Base-by-base conservation (phyloP, 1,284 basidiomycete species). In the Cronartium quercuum region DNA sequence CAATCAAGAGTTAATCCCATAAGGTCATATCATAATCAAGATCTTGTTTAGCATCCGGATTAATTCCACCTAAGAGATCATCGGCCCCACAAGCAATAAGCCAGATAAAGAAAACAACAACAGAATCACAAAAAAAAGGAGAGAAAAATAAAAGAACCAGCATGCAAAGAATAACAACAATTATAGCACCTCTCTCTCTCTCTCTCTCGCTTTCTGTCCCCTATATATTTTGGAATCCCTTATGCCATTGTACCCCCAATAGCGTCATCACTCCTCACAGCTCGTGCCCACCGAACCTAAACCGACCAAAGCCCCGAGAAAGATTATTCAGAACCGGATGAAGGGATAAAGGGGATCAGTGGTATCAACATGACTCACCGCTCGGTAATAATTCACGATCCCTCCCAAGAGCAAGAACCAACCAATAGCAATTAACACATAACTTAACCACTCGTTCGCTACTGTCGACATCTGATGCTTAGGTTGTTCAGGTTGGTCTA, bases 341-440 rank as follows among this genome's bases (percentile, higher is more conserved):
- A 34, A 34, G 21, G 34, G 61, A 6, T n/a, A n/a, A 60, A 44
- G 1, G 38, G n/a, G 42, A 1, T 15, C 6, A n/a, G 4, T 15
- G 24, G 18, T 21, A 47, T 21, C 24, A 44, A 35, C 10, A n/a
- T 18, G n/a, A 63, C 68, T 65, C 21, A 73, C 69, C 3, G 69
- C 87, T 77, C 91, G 87, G 86, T 89, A 91, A 83, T 88, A 94
- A 24, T 90, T 88, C 61, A 92, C 86, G 66, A 90, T 77, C 57
- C 89, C 90, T 1, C 90, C 89, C 24, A 93, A 84, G 18, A 73
- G 55, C 21, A 73, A 58, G n/a, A 73, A 73, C 92, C 92, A 95
- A 12, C 94, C 91, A 44, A 93, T 79, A 0, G 89, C 90, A 91
- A 96, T 96, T 79, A 96, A 86, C 68, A 95, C 83, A 83, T 95